Evolutionary conservation across 2,329 filamentous ascomycete genomes (phyloP), one percentile per base, ranked within the genome.

Genomic region (Botrytis fragariae): DNA sequence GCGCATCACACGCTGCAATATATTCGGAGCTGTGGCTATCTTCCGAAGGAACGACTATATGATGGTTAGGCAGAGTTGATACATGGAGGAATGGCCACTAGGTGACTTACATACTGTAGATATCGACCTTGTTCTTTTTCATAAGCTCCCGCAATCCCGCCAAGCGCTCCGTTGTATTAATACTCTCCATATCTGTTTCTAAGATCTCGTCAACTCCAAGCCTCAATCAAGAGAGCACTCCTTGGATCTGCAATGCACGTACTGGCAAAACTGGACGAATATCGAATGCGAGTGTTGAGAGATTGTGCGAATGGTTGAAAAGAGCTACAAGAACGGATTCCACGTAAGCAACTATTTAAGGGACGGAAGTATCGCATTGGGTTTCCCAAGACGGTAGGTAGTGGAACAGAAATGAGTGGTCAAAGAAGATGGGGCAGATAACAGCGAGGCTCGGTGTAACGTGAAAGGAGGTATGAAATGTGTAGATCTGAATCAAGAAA

Each of bases 1-100:
- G 91, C 75, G 89, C 95, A 85, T 99, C 96, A 82, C 94, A 97
- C n/a, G 92, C 91, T 69, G 96, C 96, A 82, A 98, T 98, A 83
- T 99, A 99, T 85, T 99, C 96, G 77, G 95, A 98, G 78, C 95
- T 93, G 82, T 99, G 96, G 81, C 93, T 95, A 82, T 99, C 96
- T 88, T 98, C 96, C 48, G 95, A 98, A 0, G 96, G 96, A 10
- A 98, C 89, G 81, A 99, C 95, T 98, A 81, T 68, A 72, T 87
- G 84, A 51, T 22, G 3, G 79, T 76, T 73, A 77, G 74, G 69
- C 61, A 57, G 72, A 74, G 74, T 75, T 77, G 74, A 74, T 25
- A 37, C 16, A 48, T 35, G 44, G 14, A 20, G 35, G 32, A 32
- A 45, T 59, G 62, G 72, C 71, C 77, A 77, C 73, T 61, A 75